phyloP scores from a whole-genome alignment of 805 yeast species.

The Hanseniaspora thailandica region DNA sequence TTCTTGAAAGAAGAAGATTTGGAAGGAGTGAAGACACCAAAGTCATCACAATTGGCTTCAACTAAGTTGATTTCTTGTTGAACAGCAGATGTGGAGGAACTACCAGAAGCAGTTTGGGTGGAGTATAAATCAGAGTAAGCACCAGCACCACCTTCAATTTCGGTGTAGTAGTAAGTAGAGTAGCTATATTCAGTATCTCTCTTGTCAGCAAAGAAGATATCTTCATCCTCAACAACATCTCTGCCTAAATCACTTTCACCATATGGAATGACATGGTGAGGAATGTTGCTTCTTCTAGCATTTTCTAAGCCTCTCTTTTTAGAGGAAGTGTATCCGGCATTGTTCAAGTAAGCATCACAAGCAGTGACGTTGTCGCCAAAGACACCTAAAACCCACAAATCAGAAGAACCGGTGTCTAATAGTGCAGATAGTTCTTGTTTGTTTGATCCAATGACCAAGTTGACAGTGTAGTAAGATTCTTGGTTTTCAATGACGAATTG shows the following conservation, averaged over 20 bases:
- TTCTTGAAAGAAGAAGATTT: conserved; percentile 21
- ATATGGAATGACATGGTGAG: conserved; percentile 2
- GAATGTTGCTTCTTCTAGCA: neutral
- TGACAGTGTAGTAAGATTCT: conserved; percentile 32
- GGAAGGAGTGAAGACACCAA: conserved; percentile 23
- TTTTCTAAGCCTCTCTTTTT: neutral
- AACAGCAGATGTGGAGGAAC: neutral
- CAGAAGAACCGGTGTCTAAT: conserved; percentile 59
- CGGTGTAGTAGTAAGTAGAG: neutral
- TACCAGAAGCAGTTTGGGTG: neutral
- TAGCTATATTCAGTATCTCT: too few species aligned
- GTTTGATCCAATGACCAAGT: conserved; percentile 41
- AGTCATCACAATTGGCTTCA: conserved; percentile 19
- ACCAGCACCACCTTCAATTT: neutral
- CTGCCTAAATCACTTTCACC: neutral
- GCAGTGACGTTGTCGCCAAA: conserved; percentile 10
- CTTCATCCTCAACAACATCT: neutral
- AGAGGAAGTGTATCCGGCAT: neutral
- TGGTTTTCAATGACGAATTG: conserved; percentile 27
- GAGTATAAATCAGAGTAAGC: neutral
- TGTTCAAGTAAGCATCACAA: conserved; percentile 12
- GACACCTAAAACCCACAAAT: conserved; percentile 50
- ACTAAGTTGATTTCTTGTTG: conserved; percentile 2
- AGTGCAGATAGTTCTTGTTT: conserved; percentile 38
- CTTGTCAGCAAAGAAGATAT: neutral